Conservation (phyloP, 169 alveolate species). For the Plasmodium falciparum region DNA sequence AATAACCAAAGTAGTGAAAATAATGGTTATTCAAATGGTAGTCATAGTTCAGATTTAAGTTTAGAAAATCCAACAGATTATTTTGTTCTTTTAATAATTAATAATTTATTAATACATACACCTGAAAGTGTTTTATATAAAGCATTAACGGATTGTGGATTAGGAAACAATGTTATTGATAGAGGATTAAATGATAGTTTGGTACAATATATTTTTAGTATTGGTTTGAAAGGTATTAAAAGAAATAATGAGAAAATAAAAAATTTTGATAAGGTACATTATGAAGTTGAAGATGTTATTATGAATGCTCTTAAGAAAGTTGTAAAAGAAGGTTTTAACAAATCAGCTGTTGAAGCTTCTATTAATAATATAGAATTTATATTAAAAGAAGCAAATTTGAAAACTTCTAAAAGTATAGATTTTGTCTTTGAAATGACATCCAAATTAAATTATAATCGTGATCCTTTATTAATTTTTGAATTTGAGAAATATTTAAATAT, state of each 20-base stretch:
- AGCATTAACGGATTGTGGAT: slow-evolving; percentile 74
- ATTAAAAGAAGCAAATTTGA: slow-evolving; percentile 78
- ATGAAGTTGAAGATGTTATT: slow-evolving; percentile 80
- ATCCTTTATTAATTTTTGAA: slow-evolving; percentile 63
- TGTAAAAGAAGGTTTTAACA: slow-evolving; percentile 81
- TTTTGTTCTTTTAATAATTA: slow-evolving; percentile 57
- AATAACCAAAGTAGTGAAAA: too few relatives aligned
- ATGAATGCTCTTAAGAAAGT: slow-evolving; percentile 76
- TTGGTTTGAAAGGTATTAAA: slow-evolving; percentile 72
- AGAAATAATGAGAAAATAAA: slow-evolving; percentile 45
- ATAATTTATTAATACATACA: slow-evolving; percentile 45
- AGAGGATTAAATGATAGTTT: slow-evolving; percentile 78
- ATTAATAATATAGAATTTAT: slow-evolving; percentile 83
- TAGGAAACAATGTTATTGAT: slow-evolving; percentile 82
- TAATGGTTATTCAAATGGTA: background rate
- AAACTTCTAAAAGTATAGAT: slow-evolving; percentile 66
- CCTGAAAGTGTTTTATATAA: slow-evolving; percentile 67
- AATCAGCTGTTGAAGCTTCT: slow-evolving; percentile 85
- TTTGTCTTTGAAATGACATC: slow-evolving; percentile 58
- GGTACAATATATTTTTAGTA: slow-evolving; percentile 42
- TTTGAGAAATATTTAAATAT: slow-evolving; percentile 46
- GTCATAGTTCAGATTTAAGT: slow-evolving; percentile 36
- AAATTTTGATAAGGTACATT: slow-evolving; percentile 60
- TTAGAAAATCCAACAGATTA: slow-evolving; percentile 64
- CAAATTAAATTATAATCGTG: slow-evolving; percentile 54